These are phyloP conservation scores for Hibiscus mutabilis DNA, from an alignment of 345 rosid species.

Conservation along the genomic window DNA sequence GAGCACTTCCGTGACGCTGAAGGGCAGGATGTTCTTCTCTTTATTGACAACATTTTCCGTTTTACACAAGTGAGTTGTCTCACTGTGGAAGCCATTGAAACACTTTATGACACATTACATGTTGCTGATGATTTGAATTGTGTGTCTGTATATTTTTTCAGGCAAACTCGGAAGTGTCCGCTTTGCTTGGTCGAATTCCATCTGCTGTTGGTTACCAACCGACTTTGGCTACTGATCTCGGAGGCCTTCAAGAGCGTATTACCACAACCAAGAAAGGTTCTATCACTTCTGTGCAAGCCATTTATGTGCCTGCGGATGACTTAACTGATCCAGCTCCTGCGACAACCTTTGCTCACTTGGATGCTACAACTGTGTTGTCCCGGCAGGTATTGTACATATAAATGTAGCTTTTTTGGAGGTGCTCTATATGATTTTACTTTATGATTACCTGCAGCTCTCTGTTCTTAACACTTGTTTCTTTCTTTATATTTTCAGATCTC, in stretches of 20 bases:
- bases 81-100: background rate
- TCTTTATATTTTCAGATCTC: conserved; percentile 46
- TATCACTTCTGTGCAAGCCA: conserved; percentile 96
- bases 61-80: conserved; percentile 61
- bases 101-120: too few species aligned
- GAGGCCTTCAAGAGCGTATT: conserved; percentile 97
- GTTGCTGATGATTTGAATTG: background rate
- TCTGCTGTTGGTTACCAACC: conserved; percentile 99
- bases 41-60: conserved; percentile 94
- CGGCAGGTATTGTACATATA: conserved; percentile 53
- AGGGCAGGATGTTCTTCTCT: conserved; percentile 98
- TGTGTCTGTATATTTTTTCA: conserved; percentile 18
- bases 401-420: background rate
- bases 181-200: conserved; percentile 97
- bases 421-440: background rate
- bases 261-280: conserved; percentile 99
- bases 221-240: conserved; percentile 97
- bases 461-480: background rate
- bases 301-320: conserved; percentile 98
- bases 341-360: conserved; percentile 99
- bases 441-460: background rate
- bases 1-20: conserved; percentile 99
- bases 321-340: conserved; percentile 99
- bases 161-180: conserved; percentile 99
- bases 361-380: conserved; percentile 95